These are phyloP conservation scores for Gynandropsis gynandra DNA, from an alignment of 345 rosid species.

Conservation along the genomic window DNA sequence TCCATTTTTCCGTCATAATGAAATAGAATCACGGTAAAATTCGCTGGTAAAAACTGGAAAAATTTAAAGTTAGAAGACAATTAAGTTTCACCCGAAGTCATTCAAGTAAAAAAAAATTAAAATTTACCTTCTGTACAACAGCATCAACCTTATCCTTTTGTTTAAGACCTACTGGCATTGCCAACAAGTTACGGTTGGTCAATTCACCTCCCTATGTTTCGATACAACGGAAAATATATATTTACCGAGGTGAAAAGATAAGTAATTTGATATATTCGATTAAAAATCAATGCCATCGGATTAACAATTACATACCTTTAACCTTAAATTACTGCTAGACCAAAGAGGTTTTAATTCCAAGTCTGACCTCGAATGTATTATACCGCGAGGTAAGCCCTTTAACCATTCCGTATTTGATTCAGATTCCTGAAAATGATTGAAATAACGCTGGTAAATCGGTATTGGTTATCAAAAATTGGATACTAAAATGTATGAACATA, in stretches of 20 bases:
- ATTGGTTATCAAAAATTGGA: too few species aligned
- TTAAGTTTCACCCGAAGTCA: too few species aligned
- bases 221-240: not conserved
- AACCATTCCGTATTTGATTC: conserved; percentile 38
- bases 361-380: conserved; percentile 63
- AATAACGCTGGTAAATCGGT: too few species aligned
- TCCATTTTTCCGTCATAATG: conserved; percentile 87
- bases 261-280: too few species aligned
- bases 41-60: conserved; percentile 84
- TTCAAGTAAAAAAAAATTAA: too few species aligned
- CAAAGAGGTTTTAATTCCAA: conserved; percentile 90
- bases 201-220: conserved; percentile 33
- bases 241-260: too few species aligned
- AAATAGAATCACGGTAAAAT: conserved; percentile 81
- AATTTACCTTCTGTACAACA: conserved; percentile 73
- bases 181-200: conserved; percentile 57
- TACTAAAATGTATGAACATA: too few species aligned
- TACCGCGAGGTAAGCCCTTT: conserved; percentile 62
- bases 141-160: conserved; percentile 67
- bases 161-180: conserved; percentile 87
- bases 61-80: conserved; percentile 36
- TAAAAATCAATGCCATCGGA: too few species aligned
- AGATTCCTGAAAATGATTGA: conserved; percentile 41
- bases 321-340: conserved; percentile 58
- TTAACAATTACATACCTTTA: conserved; percentile 84